These are phyloP conservation scores for Kurtzmaniella fragi DNA, from an alignment of 805 yeast genomes.

Conservation along the genomic window DNA sequence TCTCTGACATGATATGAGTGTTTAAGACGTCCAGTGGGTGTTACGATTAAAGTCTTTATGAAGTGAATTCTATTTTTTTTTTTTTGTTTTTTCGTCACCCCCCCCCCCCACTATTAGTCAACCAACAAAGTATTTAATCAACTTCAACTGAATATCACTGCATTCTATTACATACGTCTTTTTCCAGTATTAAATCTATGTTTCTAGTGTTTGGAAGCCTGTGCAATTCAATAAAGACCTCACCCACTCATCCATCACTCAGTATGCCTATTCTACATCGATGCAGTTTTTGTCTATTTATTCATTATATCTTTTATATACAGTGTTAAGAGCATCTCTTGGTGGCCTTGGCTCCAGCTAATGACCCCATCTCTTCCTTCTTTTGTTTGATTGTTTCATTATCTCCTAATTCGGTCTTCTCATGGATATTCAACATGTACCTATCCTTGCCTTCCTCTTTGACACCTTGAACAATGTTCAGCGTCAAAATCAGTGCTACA, in stretches of 20 bases:
- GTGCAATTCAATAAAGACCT: no score
- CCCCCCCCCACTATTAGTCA: background rate
- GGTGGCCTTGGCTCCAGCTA: conserved; percentile 52
- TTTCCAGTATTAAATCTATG: no score
- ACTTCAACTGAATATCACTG: no score
- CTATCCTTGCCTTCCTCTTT: conserved; percentile 33
- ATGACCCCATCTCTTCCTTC: conserved; percentile 38
- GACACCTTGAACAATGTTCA: conserved; percentile 85
- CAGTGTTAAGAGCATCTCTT: conserved; percentile 15
- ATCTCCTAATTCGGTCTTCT: conserved; percentile 84
- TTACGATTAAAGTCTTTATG: background rate
- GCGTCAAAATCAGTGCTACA: conserved; percentile 62
- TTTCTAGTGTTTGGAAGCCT: no score
- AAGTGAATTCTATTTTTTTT: no score
- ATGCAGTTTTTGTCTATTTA: conserved; percentile 1
- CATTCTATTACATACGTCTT: no score
- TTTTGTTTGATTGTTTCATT: conserved; percentile 69
- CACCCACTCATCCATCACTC: background rate
- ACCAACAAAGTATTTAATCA: background rate
- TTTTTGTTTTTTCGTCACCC: background rate
- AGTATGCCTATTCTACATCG: background rate
- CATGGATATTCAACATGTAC: conserved; percentile 64
- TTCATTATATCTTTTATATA: conserved; percentile 1
- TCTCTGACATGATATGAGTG: conserved; percentile 1
- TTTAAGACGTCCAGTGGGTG: conserved; percentile 3